phyloP scores from a whole-genome alignment of 345 rosid species.

The Rhodomyrtus tomentosa region DNA sequence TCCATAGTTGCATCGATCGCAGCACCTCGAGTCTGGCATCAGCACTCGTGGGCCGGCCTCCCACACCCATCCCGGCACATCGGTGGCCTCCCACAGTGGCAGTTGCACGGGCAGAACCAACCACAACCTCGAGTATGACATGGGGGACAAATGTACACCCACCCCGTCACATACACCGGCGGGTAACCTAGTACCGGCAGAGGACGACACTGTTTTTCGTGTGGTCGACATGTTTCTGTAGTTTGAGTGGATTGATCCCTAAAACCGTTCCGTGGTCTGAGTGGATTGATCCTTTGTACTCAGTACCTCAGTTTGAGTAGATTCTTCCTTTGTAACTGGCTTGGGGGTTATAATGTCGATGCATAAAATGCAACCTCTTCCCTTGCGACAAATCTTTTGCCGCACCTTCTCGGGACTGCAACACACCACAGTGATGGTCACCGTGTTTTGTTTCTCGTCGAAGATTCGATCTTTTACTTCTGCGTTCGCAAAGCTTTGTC shows the following conservation, averaged over 20 bases:
- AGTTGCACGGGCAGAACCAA: background rate
- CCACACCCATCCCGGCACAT: background rate
- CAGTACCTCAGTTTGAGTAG: no score
- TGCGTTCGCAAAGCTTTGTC: background rate
- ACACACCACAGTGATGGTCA: constrained; percentile 54
- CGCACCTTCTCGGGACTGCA: constrained; percentile 52
- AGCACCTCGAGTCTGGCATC: background rate
- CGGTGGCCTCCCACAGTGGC: background rate
- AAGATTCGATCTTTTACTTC: background rate
- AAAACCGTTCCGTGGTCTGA: no score
- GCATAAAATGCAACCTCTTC: rapidly evolving
- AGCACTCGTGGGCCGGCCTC: constrained; percentile 27
- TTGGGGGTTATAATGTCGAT: background rate
- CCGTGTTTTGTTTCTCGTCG: constrained; percentile 45
- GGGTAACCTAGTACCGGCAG: no score
- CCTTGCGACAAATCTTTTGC: background rate
- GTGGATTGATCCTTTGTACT: no score
- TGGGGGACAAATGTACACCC: background rate
- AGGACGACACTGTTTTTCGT: background rate
- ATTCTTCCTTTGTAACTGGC: no score
- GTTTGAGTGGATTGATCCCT: no score
- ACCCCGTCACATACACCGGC: background rate
- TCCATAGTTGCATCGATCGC: background rate
- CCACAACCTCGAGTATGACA: background rate
- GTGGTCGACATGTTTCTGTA: no score